These are phyloP conservation scores for Penicillium corylophilum DNA, from an alignment of 2,329 filamentous ascomycete species.

Conservation along the genomic window DNA sequence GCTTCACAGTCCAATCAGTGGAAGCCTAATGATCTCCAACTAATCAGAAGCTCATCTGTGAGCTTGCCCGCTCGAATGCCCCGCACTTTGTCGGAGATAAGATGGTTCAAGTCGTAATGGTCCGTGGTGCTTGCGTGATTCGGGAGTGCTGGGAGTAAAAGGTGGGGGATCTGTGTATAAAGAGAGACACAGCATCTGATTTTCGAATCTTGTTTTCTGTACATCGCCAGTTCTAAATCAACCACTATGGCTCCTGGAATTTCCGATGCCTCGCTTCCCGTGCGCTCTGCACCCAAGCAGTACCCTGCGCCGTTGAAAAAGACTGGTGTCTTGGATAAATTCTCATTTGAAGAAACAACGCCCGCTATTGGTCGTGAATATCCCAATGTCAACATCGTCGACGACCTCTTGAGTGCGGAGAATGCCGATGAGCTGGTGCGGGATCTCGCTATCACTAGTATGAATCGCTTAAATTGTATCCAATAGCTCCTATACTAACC, in stretches of 20 bases:
- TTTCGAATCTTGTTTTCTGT: neutral
- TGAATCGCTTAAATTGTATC: slow-evolving; percentile 10
- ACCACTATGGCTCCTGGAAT: slow-evolving; percentile 11
- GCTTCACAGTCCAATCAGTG: neutral
- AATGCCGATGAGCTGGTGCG: slow-evolving; percentile 64
- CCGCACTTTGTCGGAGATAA: neutral
- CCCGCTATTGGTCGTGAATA: slow-evolving; percentile 45
- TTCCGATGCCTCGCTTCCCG: slow-evolving; percentile 5
- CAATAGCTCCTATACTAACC: neutral
- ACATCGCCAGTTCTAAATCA: neutral
- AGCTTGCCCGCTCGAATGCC: neutral
- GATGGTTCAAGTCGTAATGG: neutral
- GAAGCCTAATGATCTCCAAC: neutral
- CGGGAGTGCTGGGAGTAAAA: neutral
- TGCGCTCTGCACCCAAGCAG: slow-evolving; percentile 4
- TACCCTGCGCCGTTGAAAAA: slow-evolving; percentile 28
- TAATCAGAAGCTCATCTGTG: neutral
- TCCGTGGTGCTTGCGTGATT: neutral
- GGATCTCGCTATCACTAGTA: slow-evolving; percentile 67
- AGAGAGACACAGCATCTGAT: neutral
- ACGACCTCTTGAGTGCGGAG: slow-evolving; percentile 56
- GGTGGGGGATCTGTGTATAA: neutral
- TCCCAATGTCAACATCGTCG: slow-evolving; percentile 42
- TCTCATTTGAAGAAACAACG: slow-evolving; percentile 44
- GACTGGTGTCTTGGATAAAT: slow-evolving; percentile 41